Evolutionary conservation across 257 asterid species (phyloP).

Genomic region (Henckelia pumila): DNA sequence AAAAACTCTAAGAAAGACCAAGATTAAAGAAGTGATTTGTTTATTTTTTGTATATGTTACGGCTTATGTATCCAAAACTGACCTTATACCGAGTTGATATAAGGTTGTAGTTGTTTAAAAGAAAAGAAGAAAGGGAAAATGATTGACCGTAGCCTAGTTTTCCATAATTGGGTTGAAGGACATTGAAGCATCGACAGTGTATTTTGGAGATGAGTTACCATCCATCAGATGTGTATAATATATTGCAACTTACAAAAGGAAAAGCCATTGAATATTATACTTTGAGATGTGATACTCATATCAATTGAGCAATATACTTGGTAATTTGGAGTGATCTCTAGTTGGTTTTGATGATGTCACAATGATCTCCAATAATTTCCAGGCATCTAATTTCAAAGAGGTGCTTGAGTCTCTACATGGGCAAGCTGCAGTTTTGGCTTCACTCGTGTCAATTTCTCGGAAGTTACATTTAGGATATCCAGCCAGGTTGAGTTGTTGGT

Average conservation of each 20-base stretch:
- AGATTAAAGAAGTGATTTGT: not conserved
- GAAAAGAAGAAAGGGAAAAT: not conserved
- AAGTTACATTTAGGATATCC: conserved; percentile 98
- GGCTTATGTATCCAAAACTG: not conserved
- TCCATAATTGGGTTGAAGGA: not conserved
- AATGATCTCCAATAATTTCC: conserved; percentile 24
- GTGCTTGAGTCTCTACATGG: conserved; percentile 90
- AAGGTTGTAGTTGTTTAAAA: not conserved
- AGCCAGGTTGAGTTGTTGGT: conserved; percentile 56
- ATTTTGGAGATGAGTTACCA: not conserved
- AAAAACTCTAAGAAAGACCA: not conserved
- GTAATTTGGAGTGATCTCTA: conserved; percentile 12
- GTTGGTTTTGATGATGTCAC: conserved; percentile 17
- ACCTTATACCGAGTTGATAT: not conserved
- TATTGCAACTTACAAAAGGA: conserved; percentile 7
- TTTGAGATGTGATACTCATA: not conserved
- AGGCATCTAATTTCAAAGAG: conserved; percentile 70
- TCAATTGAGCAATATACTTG: not conserved
- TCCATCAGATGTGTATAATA: not conserved
- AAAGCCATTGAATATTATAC: not conserved
- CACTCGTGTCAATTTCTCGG: conserved; percentile 81
- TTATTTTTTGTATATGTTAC: too few species aligned
- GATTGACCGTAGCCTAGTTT: conserved; percentile 4
- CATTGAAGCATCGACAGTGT: conserved; percentile 4
- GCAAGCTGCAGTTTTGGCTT: conserved; percentile 90